Percentiles rank a stretch among this genome's conserved stretches.
Conservation (phyloP, 2,329 filamentous ascomycete genomes). For the Fusarium virguliforme region DNA sequence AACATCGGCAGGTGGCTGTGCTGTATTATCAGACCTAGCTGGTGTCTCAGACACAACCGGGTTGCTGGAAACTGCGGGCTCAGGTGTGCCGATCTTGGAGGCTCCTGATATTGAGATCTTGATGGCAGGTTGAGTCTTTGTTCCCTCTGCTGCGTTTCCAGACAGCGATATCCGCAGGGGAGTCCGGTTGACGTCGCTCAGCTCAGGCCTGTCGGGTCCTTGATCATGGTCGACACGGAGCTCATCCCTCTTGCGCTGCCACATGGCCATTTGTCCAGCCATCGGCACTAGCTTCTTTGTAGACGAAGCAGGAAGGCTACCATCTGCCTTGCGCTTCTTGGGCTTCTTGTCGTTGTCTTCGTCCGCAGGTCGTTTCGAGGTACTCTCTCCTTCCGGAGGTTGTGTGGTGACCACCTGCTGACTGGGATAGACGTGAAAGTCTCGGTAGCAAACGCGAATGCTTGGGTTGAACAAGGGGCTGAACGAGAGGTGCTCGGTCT, state of each 20-base stretch:
- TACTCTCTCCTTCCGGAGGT: slow-evolving; percentile 58
- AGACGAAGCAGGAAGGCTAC: slow-evolving; percentile 47
- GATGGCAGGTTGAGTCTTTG: slow-evolving; percentile 48
- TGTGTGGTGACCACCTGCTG: slow-evolving; percentile 73
- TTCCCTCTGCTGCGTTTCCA: slow-evolving; percentile 33
- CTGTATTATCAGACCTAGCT: slow-evolving; percentile 14
- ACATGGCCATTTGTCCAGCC: slow-evolving; percentile 63
- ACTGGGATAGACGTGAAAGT: slow-evolving; percentile 80
- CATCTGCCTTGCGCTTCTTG: slow-evolving; percentile 71
- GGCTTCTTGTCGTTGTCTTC: slow-evolving; percentile 58
- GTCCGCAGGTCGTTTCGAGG: slow-evolving; percentile 44
- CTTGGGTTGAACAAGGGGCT: slow-evolving; percentile 78
- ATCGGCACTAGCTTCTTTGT: slow-evolving; percentile 60
- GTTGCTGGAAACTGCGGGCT: slow-evolving; percentile 24
- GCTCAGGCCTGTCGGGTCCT: slow-evolving; percentile 20
- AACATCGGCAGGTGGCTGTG: background rate
- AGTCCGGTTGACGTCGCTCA: slow-evolving; percentile 40
- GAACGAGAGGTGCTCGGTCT: slow-evolving; percentile 77
- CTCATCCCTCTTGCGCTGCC: slow-evolving; percentile 63
- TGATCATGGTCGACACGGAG: slow-evolving; percentile 51
- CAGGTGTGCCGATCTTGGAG: slow-evolving; percentile 39
- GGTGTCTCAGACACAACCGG: slow-evolving; percentile 31
- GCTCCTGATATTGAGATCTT: slow-evolving; percentile 55
- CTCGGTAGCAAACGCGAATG: slow-evolving; percentile 82
- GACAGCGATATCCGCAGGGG: slow-evolving; percentile 46